Evolutionary conservation across 345 rosid species (phyloP).

Genomic region (Euclidium syriacum): DNA sequence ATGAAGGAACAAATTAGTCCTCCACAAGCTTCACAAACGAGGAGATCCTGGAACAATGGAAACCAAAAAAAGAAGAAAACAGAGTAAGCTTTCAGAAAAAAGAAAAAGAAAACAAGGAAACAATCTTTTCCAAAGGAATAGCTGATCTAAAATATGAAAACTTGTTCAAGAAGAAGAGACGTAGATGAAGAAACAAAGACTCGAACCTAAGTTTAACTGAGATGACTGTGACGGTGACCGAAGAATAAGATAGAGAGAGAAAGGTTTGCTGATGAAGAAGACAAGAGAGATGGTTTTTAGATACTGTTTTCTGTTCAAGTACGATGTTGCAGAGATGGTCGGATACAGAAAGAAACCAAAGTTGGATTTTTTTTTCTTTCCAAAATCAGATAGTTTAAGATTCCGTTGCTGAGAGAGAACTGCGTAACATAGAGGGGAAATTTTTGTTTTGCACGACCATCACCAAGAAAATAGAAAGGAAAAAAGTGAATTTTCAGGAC

Average conservation of each 20-base stretch:
- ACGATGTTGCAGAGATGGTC: slow-evolving; percentile 33
- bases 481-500: not conserved
- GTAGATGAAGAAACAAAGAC: slow-evolving; percentile 15
- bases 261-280: slow-evolving; percentile 1
- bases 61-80: not conserved
- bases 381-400: slow-evolving; percentile 20
- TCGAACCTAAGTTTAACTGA: slow-evolving; percentile 1
- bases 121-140: not conserved
- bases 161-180: slow-evolving; percentile 15
- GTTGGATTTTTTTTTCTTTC: not conserved
- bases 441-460: slow-evolving; percentile 9
- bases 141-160: not conserved
- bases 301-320: slow-evolving; percentile 22
- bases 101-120: not conserved
- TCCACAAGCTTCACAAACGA: not conserved
- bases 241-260: too few species aligned
- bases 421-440: slow-evolving; percentile 4
- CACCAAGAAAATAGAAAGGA: not conserved
- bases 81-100: not conserved
- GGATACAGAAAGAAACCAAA: slow-evolving; percentile 4
- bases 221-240: slow-evolving; percentile 1
- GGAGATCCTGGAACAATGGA: not conserved
- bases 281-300: slow-evolving; percentile 5
- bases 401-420: not conserved
- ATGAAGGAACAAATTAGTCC: too few species aligned